A percentile compares a stretch with the other conserved stretches of the same genome.
Evolutionary conservation across 805 yeast species (phyloP).

Genomic region (Yarrowia sp.): DNA sequence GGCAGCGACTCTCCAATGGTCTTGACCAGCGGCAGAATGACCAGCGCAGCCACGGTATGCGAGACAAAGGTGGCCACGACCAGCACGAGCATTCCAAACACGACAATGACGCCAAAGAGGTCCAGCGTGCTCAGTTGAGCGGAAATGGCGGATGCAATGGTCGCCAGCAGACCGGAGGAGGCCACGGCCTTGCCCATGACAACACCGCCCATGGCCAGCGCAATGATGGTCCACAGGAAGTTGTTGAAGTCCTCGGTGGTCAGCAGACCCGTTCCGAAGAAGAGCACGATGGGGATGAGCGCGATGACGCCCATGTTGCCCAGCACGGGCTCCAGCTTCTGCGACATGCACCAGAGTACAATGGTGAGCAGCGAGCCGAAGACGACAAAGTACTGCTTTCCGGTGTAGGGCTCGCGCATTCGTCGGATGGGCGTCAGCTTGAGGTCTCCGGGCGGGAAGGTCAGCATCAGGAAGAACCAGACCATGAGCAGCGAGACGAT

Average conservation of each 20-base stretch:
- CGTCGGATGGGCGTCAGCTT: constrained; percentile 53
- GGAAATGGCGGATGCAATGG: constrained; percentile 73
- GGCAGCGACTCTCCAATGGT: constrained; percentile 70
- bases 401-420: constrained; percentile 56
- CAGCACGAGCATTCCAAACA: constrained; percentile 79
- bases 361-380: constrained; percentile 70
- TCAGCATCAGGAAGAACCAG: constrained; percentile 69
- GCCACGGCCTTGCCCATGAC: constrained; percentile 95
- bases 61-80: constrained; percentile 92
- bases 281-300: constrained; percentile 80
- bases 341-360: constrained; percentile 84
- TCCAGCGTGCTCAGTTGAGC: constrained; percentile 62
- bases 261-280: constrained; percentile 86
- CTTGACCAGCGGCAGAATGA: constrained; percentile 83
- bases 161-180: constrained; percentile 77
- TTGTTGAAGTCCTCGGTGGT: constrained; percentile 91
- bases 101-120: constrained; percentile 66
- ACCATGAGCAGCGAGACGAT: constrained; percentile 58
- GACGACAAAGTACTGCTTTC: constrained; percentile 68
- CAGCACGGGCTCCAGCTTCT: constrained; percentile 63
- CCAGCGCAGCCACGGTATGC: constrained; percentile 95
- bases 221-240: constrained; percentile 94
- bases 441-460: constrained; percentile 56
- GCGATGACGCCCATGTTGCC: constrained; percentile 99
- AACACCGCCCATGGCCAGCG: constrained; percentile 96